A percentile compares a stretch with the other conserved stretches of the same genome.
Evolutionary conservation across 73 alveolate species (phyloP).

Genomic region (Paramecium pentaurelia): DNA sequence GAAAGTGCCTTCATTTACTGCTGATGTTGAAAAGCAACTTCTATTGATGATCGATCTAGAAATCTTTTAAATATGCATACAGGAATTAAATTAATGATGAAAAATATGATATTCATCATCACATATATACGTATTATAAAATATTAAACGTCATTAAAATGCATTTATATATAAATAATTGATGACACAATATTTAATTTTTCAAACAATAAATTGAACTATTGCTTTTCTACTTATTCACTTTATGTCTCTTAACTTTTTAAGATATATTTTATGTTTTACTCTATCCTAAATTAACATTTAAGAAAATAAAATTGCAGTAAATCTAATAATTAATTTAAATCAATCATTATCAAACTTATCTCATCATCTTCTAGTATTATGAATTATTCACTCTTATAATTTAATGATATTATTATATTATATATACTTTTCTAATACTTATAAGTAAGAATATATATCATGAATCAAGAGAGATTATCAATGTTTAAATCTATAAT

Average conservation of each 20-base stretch:
- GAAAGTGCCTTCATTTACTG: constrained; percentile 56
- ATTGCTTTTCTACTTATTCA: constrained; percentile 78
- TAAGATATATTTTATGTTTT: constrained; percentile 72
- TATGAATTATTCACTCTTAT: no score
- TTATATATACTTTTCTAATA: no score
- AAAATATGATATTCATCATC: background rate
- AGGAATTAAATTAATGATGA: background rate
- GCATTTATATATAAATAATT: background rate
- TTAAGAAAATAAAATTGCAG: constrained; percentile 58
- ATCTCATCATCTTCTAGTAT: background rate
- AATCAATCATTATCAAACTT: constrained; percentile 52
- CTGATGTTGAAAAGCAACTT: background rate
- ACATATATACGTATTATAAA: background rate
- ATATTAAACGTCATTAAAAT: background rate
- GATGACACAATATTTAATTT: background rate
- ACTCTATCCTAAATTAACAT: constrained; percentile 74
- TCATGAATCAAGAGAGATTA: no score
- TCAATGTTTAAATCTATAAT: no score
- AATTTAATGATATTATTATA: no score
- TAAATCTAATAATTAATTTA: constrained; percentile 13
- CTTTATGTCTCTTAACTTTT: constrained; percentile 72
- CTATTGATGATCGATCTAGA: background rate
- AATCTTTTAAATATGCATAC: background rate
- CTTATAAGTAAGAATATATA: no score
- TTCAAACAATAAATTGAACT: constrained; percentile 78